These are phyloP conservation scores for Colletotrichum phormii DNA, from an alignment of 2,329 filamentous ascomycete species.

Conservation along the genomic window DNA sequence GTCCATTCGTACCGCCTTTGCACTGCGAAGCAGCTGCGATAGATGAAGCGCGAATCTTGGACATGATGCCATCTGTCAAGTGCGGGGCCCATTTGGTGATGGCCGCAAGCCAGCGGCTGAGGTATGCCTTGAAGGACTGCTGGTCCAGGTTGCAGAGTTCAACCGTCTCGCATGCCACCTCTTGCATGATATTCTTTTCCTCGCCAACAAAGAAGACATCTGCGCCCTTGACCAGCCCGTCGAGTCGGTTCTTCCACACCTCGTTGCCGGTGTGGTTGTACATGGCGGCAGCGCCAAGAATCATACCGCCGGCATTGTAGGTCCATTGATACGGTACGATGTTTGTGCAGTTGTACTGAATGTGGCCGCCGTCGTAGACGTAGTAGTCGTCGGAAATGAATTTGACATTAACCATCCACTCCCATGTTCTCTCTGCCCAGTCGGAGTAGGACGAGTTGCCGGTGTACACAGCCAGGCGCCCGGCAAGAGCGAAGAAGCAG, in stretches of 20 bases:
- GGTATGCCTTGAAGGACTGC: slow-evolving; percentile 73
- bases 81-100: slow-evolving; percentile 74
- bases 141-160: slow-evolving; percentile 72
- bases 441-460: slow-evolving; percentile 80
- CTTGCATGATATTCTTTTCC: slow-evolving; percentile 69
- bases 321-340: slow-evolving; percentile 74
- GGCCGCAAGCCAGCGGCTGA: slow-evolving; percentile 70
- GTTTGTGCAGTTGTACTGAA: slow-evolving; percentile 66
- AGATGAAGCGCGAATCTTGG: slow-evolving; percentile 66
- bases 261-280: slow-evolving; percentile 69
- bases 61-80: slow-evolving; percentile 64
- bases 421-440: slow-evolving; percentile 80
- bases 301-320: slow-evolving; percentile 75
- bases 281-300: slow-evolving; percentile 76
- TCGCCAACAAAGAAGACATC: slow-evolving; percentile 66
- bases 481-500: slow-evolving; percentile 71
- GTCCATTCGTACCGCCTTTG: slow-evolving; percentile 65
- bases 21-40: slow-evolving; percentile 68
- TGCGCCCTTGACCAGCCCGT: slow-evolving; percentile 65
- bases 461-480: slow-evolving; percentile 81
- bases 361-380: slow-evolving; percentile 72
- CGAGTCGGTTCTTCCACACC: slow-evolving; percentile 68
- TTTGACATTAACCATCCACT: slow-evolving; percentile 71
- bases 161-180: slow-evolving; percentile 73
- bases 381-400: slow-evolving; percentile 71